phyloP scores from a whole-genome alignment of 768 basidiomycete genomes.

The Saitozyma podzolica region DNA sequence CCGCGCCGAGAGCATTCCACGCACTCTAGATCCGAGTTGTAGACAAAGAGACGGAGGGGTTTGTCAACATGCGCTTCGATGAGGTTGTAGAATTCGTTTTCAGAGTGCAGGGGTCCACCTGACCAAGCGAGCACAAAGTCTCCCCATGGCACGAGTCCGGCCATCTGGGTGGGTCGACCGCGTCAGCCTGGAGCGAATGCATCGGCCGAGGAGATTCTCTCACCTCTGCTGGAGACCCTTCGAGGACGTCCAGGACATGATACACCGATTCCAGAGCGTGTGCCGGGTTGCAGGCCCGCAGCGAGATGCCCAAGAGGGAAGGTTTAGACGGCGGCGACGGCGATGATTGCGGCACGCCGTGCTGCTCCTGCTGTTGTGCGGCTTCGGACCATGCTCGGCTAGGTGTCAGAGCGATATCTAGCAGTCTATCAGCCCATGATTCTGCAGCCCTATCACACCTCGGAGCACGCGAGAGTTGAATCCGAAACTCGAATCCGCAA shows the following conservation, averaged over 20 bases:
- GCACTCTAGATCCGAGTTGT: conserved; percentile 94
- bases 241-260: conserved; percentile 96
- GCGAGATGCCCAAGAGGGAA: conserved; percentile 87
- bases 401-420: conserved; percentile 81
- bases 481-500: too few species aligned
- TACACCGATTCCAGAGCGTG: conserved; percentile 88
- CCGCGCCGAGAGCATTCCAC: conserved; percentile 40
- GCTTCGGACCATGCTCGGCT: conserved; percentile 72
- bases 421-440: not conserved
- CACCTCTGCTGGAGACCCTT: conserved; percentile 78
- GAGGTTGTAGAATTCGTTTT: conserved; percentile 94
- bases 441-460: not conserved
- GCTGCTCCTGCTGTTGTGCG: conserved; percentile 51
- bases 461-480: not conserved
- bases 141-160: conserved; percentile 84
- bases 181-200: conserved; percentile 2
- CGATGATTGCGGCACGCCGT: not conserved
- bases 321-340: conserved; percentile 60
- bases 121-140: conserved; percentile 86
- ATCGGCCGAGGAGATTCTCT: not conserved
- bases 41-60: conserved; percentile 89
- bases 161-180: not conserved
- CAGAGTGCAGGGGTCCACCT: conserved; percentile 83
- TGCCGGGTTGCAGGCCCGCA: conserved; percentile 90
- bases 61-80: conserved; percentile 94